A percentile compares a stretch with the other conserved stretches of the same genome.
phyloP scores from a whole-genome alignment of 1,284 basidiomycete genomes.

The Marasmius oreades region DNA sequence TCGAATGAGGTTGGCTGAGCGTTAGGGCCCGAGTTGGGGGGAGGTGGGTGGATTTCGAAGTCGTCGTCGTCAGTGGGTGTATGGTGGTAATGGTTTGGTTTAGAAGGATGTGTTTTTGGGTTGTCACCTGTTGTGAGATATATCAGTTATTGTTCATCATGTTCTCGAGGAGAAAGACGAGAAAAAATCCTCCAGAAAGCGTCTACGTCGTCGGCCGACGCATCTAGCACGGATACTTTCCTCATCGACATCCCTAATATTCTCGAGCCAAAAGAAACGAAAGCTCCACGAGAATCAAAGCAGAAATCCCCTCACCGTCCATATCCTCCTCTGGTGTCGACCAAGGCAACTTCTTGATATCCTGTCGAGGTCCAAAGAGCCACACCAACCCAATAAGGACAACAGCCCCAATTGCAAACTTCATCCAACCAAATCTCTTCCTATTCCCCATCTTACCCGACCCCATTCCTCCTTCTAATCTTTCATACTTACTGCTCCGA shows the following conservation, averaged over 20 bases:
- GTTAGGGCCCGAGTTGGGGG: constrained; percentile 1
- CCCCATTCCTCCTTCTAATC: constrained; percentile 61
- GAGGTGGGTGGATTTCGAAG: constrained; percentile 11
- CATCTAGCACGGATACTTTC: no score
- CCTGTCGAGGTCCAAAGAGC: constrained; percentile 55
- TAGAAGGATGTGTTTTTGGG: no score
- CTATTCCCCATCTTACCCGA: constrained; percentile 33
- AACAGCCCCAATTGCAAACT: constrained; percentile 53
- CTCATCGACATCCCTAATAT: no score
- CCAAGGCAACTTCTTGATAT: constrained; percentile 21
- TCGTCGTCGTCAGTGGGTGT: constrained; percentile 2
- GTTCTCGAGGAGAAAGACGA: no score
- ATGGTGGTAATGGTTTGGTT: no score
- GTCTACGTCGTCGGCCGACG: no score
- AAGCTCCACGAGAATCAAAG: no score
- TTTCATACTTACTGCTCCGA: constrained; percentile 54
- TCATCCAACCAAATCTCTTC: constrained; percentile 55
- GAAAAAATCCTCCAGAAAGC: no score
- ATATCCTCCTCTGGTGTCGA: neutral
- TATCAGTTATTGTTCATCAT: no score
- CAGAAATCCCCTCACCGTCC: neutral
- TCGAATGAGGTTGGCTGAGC: constrained; percentile 47
- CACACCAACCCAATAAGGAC: constrained; percentile 58
- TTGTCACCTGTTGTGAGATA: neutral
- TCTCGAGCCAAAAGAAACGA: no score